Percentiles rank a stretch among this genome's conserved stretches.
Conservation (phyloP, 169 alveolate genomes). For the Eimeria tenella region DNA sequence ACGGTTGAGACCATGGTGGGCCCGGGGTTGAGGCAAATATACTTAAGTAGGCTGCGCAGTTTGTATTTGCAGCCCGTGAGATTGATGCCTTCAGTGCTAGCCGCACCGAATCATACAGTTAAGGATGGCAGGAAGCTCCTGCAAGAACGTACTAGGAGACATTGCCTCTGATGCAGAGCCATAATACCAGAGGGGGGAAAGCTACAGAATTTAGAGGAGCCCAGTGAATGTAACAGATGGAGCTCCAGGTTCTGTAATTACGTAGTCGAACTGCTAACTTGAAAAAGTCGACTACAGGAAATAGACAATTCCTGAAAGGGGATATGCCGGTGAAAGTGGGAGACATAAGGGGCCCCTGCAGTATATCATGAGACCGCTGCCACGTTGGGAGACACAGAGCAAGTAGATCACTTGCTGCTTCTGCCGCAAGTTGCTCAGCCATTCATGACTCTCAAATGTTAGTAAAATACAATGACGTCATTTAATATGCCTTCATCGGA, state of each 20-base stretch:
- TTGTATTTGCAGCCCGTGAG: not conserved
- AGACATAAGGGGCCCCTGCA: conserved; percentile 55
- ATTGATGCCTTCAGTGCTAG: not conserved
- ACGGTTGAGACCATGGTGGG: not conserved
- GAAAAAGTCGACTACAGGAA: conserved; percentile 13
- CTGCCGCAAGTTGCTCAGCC: not conserved
- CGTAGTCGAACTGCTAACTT: not conserved
- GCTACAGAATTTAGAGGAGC: not conserved
- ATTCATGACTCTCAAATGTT: not conserved
- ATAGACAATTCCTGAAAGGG: not conserved
- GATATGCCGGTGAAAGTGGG: not conserved
- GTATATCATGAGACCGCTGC: conserved; percentile 46
- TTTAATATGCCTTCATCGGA: not conserved
- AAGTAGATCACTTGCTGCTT: not conserved
- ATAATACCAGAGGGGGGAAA: not conserved
- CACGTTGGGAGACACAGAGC: conserved; percentile 31
- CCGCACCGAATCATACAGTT: not conserved
- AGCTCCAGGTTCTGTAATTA: not conserved
- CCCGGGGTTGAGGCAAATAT: not conserved
- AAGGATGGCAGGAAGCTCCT: not conserved
- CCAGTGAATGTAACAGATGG: not conserved
- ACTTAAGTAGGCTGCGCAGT: not conserved
- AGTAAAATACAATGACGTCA: not conserved
- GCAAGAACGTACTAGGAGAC: not conserved
- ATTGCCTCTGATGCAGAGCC: not conserved